phyloP scores from a whole-genome alignment of 2,329 filamentous ascomycete genomes.

The Alternaria sp. region DNA sequence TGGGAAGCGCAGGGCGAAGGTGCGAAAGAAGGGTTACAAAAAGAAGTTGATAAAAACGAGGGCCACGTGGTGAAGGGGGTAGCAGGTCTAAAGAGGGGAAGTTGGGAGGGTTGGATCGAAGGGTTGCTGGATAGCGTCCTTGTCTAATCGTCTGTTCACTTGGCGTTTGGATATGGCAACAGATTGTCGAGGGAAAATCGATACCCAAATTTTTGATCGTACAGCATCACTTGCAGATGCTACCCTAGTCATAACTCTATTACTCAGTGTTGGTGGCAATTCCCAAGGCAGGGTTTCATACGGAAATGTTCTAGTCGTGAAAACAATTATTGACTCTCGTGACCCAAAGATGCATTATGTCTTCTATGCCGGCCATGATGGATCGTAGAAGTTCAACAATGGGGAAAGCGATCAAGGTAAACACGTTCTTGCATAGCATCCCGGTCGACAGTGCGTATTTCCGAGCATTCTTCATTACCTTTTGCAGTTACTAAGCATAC shows the following conservation, averaged over 20 bases:
- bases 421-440: not conserved
- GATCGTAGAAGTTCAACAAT: not conserved
- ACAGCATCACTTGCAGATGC: not conserved
- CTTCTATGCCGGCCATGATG: not conserved
- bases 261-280: not conserved
- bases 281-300: not conserved
- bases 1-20: constrained; percentile 50
- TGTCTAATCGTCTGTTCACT: constrained; percentile 14
- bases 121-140: constrained; percentile 26
- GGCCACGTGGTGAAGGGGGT: constrained; percentile 11
- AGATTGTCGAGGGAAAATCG: not conserved
- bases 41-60: constrained; percentile 27
- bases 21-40: constrained; percentile 31
- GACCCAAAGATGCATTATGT: not conserved
- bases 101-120: constrained; percentile 34
- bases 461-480: not conserved
- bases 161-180: constrained; percentile 2
- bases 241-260: not conserved
- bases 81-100: constrained; percentile 16
- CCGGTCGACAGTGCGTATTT: not conserved
- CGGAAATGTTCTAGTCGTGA: not conserved
- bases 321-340: not conserved
- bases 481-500: not conserved
- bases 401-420: not conserved
- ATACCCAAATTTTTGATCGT: not conserved